These are phyloP conservation scores for Fraxinus americana DNA, from an alignment of 257 asterid species.

Conservation along the genomic window DNA sequence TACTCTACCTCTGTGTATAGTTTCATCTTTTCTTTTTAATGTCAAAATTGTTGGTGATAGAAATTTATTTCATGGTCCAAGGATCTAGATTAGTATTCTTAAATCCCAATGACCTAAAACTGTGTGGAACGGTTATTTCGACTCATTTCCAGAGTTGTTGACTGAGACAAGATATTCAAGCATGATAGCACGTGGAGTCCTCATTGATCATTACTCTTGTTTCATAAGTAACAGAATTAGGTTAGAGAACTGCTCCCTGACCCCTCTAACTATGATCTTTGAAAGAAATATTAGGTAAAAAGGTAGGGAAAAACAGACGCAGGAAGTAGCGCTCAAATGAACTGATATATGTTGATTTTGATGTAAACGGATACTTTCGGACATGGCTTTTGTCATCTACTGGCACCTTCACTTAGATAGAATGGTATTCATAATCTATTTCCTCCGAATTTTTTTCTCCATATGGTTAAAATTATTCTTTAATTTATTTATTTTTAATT, in stretches of 20 bases:
- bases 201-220: background rate
- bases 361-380: background rate
- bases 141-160: background rate
- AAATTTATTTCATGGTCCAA: background rate
- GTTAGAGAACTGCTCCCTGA: background rate
- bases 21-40: slow-evolving; percentile 3
- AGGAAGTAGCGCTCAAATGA: background rate
- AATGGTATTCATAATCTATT: no score
- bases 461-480: no score
- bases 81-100: background rate
- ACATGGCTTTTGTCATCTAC: background rate
- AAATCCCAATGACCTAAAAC: background rate
- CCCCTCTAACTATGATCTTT: background rate
- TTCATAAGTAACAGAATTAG: background rate
- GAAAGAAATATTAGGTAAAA: background rate
- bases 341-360: background rate
- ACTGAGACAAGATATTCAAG: background rate
- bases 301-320: background rate
- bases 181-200: background rate
- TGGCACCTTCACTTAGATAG: background rate
- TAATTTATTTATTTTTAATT: no score
- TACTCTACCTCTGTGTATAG: slow-evolving; percentile 5
- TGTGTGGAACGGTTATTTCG: background rate
- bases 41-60: background rate
- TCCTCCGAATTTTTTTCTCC: background rate